A percentile compares a stretch with the other conserved stretches of the same genome.
phyloP scores from a whole-genome alignment of 2,329 filamentous ascomycete genomes.

The Herpotrichia juniperi region DNA sequence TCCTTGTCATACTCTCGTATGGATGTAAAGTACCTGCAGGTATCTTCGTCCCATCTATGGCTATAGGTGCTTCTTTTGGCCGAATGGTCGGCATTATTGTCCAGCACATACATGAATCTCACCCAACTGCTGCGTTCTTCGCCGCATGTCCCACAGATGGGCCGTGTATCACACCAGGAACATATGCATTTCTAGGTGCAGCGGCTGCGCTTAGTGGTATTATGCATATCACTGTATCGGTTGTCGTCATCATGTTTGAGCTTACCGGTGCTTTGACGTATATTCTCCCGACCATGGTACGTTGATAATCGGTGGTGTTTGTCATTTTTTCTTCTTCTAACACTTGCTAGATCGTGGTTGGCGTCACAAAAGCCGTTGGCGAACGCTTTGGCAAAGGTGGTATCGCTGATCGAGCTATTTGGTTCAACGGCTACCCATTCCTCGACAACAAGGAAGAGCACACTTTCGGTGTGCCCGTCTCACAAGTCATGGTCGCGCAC shows the following conservation, averaged over 20 bases:
- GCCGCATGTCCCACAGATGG: slow-evolving; percentile 86
- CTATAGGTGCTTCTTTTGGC: slow-evolving; percentile 91
- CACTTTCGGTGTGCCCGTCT: slow-evolving; percentile 93
- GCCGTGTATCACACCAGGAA: slow-evolving; percentile 95
- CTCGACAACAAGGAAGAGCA: slow-evolving; percentile 98
- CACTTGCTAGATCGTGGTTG: slow-evolving; percentile 76
- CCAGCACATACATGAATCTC: slow-evolving; percentile 83
- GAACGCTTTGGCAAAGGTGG: slow-evolving; percentile 94
- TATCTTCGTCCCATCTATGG: slow-evolving; percentile 98
- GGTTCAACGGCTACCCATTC: slow-evolving; percentile 97
- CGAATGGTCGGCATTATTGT: slow-evolving; percentile 94
- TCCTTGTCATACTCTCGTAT: slow-evolving; percentile 93
- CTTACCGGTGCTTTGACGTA: slow-evolving; percentile 96
- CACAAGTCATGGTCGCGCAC: slow-evolving; percentile 82
- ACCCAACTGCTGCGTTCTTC: slow-evolving; percentile 85
- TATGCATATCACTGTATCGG: slow-evolving; percentile 96
- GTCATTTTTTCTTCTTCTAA: background rate
- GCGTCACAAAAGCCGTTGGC: slow-evolving; percentile 91
- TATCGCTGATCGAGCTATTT: slow-evolving; percentile 98
- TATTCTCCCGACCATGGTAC: slow-evolving; percentile 90
- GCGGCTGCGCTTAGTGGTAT: slow-evolving; percentile 91
- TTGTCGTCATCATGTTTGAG: slow-evolving; percentile 99
- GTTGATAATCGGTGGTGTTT: no score
- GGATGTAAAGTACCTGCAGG: slow-evolving; percentile 97
- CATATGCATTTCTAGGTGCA: slow-evolving; percentile 93